Evolutionary conservation across 2,329 filamentous ascomycete species (phyloP), one percentile per base, ranked within the genome.

Genomic region (Cercospora sp.): DNA sequence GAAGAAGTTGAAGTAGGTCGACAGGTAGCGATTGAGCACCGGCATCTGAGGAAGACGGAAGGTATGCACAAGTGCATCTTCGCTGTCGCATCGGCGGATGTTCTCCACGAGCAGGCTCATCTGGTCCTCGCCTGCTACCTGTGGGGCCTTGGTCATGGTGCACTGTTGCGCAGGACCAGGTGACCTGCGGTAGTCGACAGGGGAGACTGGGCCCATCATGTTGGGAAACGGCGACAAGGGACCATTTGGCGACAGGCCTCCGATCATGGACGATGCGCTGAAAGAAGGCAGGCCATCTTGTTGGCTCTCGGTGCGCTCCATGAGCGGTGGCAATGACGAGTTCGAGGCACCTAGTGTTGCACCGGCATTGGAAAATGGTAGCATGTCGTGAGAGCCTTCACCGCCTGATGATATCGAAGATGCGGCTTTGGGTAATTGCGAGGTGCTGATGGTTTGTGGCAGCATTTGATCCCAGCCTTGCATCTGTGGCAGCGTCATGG

Each of bases 1-100:
- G 82, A 98, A 99, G 76, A 97, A 85, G 78, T 92, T 93, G 81
- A 98, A 99, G 84, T 98, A 99, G 1, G 94, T 97, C 69, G 93
- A 92, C 70, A 99, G 84, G 80, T 97, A 97, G 71, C 93, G 89
- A 82, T 99, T 98, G 79, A 98, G 83, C 2, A 92, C 91, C 40
- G 89, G 86, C 40, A 93, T 86, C 72, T 87, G 90, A 5, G 95
- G 95, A 57, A 98, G 86, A 72, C 93, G 91, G 85, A 98, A 97
- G 67, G 91, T 93, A 66, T 96, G 93, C 16, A 93, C 89, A 66
- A 97, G 89, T 57, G 91, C 89, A 76, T 90, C 89, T 76, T 97
- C 92, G 73, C 86, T 89, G 79, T 98, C 94, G 73, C 89, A 89
- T 73, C 84, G 87, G 75, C 90, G 90, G 77, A 97, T 94, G 77